phyloP scores from a whole-genome alignment of 163 green algal species.

The Prototheca cutis region DNA sequence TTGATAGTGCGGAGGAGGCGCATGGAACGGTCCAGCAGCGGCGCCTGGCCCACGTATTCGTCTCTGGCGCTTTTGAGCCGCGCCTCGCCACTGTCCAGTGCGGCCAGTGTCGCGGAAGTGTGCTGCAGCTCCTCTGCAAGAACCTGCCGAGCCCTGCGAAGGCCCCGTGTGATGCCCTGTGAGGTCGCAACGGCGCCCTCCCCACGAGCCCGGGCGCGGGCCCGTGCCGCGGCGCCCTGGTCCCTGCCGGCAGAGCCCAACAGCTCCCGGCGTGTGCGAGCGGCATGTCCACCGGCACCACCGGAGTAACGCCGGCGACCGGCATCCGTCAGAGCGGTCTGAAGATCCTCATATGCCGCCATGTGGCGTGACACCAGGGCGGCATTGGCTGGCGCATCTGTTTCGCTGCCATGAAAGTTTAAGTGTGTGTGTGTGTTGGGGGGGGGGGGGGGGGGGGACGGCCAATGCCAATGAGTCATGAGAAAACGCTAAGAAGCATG shows the following conservation, averaged over 20 bases:
- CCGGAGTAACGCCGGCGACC: constrained; percentile 19
- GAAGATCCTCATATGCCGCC: constrained; percentile 24
- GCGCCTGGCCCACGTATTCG: constrained; percentile 50
- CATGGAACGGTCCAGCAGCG: constrained; percentile 19
- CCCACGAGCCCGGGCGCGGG: constrained; percentile 41
- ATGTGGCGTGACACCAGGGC: constrained; percentile 25
- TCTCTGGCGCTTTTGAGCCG: constrained; percentile 40
- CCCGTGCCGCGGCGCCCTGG: constrained; percentile 28
- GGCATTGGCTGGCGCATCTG: constrained; percentile 21
- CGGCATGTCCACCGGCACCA: no score
- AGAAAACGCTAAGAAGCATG: no score
- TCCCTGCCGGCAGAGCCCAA: constrained; percentile 31
- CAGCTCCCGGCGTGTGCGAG: constrained; percentile 50
- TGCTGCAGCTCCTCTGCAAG: constrained; percentile 60
- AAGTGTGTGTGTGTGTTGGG: no score
- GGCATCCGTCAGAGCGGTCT: constrained; percentile 12
- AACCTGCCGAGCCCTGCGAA: constrained; percentile 48
- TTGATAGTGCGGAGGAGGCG: constrained; percentile 34
- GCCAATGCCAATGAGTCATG: no score
- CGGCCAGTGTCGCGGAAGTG: constrained; percentile 48
- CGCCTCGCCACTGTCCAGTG: constrained; percentile 45
- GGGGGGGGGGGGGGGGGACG: no score
- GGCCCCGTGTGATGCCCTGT: constrained; percentile 46
- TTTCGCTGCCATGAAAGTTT: constrained; percentile 30
- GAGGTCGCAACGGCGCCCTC: constrained; percentile 27